Base-by-base conservation (phyloP, 2,329 filamentous ascomycete genomes). In the Penicillium sp. region DNA sequence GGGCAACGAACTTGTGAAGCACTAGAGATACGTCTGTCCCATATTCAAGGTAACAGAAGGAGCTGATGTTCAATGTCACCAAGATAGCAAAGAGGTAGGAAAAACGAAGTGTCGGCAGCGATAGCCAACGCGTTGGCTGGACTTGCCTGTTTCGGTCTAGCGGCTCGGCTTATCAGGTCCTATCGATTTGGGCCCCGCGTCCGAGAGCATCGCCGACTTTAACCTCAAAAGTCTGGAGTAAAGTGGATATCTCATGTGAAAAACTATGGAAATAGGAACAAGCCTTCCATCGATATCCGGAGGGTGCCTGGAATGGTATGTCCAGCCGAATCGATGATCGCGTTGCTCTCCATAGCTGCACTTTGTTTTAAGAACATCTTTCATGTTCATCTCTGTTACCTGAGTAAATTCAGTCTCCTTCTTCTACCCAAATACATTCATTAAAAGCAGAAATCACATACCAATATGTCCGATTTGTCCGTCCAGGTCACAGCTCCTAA, bases 401-500 rank as follows among this genome's bases (percentile, higher is more conserved):
- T 52, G 42, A 43, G 5, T 23, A 23, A 23, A 3, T 23, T 5
- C 23, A 23, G 23, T 52, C 18, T 45, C 36, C 40, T 57, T 47
- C 50, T 56, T 47, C 39, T 39, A 35, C 29, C 32, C 27, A 23
- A 42, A 40, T 27, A 19, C 30, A 41, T 19, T 26, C 19, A n/a
- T 9, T 3, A 11, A 19, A 7, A 49, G 30, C 26, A 6, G 3
- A n/a, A 40, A 42, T 1, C 23, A 30, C 7, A 39, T 42, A 40
- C 26, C 51, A 59, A 30, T n/a, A 62, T 63, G 60, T 45, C 60
- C 43, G 60, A 68, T 47, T 65, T 73, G 40, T 68, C 59, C 14
- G 58, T 72, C 34, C 61, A 70, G 27, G 64, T 74, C 43, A 74
- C 67, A 32, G 72, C 72, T 13, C 73, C 73, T 5, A 75, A 75